Percentiles rank a stretch among this genome's conserved stretches.
Conservation (phyloP, 352 stramenopile species). For the Thalassiosira mediterranea region DNA sequence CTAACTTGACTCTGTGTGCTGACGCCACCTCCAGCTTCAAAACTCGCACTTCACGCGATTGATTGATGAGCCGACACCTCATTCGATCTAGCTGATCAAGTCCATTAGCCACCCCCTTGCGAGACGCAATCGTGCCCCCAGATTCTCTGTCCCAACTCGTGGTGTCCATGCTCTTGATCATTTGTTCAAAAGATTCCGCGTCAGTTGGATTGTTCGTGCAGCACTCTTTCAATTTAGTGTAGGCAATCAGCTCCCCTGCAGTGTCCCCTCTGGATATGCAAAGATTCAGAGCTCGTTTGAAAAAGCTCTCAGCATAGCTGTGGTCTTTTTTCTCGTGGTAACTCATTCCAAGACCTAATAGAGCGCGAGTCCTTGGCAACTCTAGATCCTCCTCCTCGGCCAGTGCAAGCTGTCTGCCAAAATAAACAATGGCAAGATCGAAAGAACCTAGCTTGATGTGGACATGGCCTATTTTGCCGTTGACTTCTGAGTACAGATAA, state of each 20-base stretch:
- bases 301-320: slow-evolving; percentile 41
- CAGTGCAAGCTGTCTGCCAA: slow-evolving; percentile 45
- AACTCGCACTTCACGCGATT: slow-evolving; percentile 40
- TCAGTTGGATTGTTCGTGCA: slow-evolving; percentile 31
- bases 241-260: slow-evolving; percentile 17
- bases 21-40: slow-evolving; percentile 31
- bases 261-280: slow-evolving; percentile 26
- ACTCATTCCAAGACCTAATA: slow-evolving; percentile 53
- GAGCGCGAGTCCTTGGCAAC: slow-evolving; percentile 23
- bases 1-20: slow-evolving; percentile 18
- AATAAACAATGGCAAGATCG: slow-evolving; percentile 51
- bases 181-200: slow-evolving; percentile 16
- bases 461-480: slow-evolving; percentile 32
- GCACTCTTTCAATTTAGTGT: slow-evolving; percentile 41
- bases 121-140: slow-evolving; percentile 26
- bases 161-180: slow-evolving; percentile 36
- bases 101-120: slow-evolving; percentile 34
- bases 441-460: slow-evolving; percentile 18
- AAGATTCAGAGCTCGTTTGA: slow-evolving; percentile 33
- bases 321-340: slow-evolving; percentile 62
- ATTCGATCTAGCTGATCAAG: slow-evolving; percentile 24
- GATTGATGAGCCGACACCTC: slow-evolving; percentile 37
- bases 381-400: slow-evolving; percentile 54
- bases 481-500: slow-evolving; percentile 33
- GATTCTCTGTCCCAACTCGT: slow-evolving; percentile 26